phyloP scores from a whole-genome alignment of 192 early-diverging fungal species.

The Coemansia sp. region DNA sequence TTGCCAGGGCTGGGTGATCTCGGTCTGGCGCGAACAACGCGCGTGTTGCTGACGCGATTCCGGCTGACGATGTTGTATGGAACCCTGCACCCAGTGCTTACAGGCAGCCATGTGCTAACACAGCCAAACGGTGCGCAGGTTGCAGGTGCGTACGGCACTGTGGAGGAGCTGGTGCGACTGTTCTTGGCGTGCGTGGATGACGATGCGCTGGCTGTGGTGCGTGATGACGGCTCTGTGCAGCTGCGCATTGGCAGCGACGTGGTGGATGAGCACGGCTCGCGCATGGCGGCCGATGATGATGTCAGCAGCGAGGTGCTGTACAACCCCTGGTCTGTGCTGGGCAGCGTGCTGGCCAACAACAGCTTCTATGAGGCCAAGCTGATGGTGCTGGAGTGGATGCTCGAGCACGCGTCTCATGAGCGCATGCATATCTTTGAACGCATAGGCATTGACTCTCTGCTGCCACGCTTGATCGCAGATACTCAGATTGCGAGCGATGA shows the following conservation, averaged over 20 bases:
- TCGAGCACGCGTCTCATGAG: conserved; percentile 24
- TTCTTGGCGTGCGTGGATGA: conserved; percentile 45
- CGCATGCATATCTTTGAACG: conserved; percentile 36
- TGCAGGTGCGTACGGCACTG: conserved; percentile 40
- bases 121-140: conserved; percentile 18
- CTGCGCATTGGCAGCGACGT: conserved; percentile 29
- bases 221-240: conserved; percentile 28
- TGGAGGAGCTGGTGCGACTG: conserved; percentile 37
- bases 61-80: conserved; percentile 47
- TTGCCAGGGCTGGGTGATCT: conserved; percentile 17
- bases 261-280: conserved; percentile 19
- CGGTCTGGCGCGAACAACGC: conserved; percentile 8
- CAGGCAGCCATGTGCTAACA: conserved; percentile 2
- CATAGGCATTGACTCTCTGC: conserved; percentile 25
- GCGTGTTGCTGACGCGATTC: conserved; percentile 41
- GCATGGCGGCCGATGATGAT: conserved; percentile 1
- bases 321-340: conserved; percentile 28
- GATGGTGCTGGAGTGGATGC: conserved; percentile 41
- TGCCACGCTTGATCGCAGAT: conserved; percentile 19
- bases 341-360: conserved; percentile 23
- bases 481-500: neutral
- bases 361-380: conserved; percentile 49
- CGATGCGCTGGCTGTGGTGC: conserved; percentile 19
- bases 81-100: conserved; percentile 40
- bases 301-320: conserved; percentile 28